Conservation (phyloP, 768 basidiomycete species). For the Leucogyrophana mollusca region DNA sequence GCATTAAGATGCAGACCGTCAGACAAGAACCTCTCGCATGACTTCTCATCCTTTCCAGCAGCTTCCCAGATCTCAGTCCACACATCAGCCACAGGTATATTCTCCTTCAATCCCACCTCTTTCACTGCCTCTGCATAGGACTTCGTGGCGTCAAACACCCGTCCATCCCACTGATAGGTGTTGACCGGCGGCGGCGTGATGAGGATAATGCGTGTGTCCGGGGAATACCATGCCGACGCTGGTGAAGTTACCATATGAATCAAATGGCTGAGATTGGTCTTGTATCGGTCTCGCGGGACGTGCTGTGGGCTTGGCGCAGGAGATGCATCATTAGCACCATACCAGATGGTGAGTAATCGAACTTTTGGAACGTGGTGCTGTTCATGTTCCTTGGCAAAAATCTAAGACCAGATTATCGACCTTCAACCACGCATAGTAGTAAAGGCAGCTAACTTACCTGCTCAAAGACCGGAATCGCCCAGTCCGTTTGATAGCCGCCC, state of each 20-base stretch:
- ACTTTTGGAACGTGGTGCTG: slow-evolving; percentile 54
- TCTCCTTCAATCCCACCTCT: slow-evolving; percentile 52
- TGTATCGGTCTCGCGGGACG: slow-evolving; percentile 68
- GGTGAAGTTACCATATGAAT: slow-evolving; percentile 62
- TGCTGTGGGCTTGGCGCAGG: slow-evolving; percentile 67
- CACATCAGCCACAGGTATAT: slow-evolving; percentile 67
- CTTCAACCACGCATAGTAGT: no score
- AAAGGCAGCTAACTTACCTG: slow-evolving; percentile 49
- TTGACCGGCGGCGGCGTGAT: slow-evolving; percentile 87
- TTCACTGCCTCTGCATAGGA: slow-evolving; percentile 71
- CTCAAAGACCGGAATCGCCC: slow-evolving; percentile 79
- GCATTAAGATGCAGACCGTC: slow-evolving; percentile 84
- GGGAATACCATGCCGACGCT: slow-evolving; percentile 63
- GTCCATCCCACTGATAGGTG: slow-evolving; percentile 52
- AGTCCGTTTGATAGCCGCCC: slow-evolving; percentile 84
- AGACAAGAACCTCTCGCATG: slow-evolving; percentile 48
- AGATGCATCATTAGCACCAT: slow-evolving; percentile 86
- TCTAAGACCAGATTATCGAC: slow-evolving; percentile 33
- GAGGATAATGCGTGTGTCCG: slow-evolving; percentile 71
- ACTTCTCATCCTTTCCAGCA: slow-evolving; percentile 58
- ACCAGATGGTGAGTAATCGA: slow-evolving; percentile 82
- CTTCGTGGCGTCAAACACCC: slow-evolving; percentile 60
- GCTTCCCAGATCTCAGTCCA: slow-evolving; percentile 76
- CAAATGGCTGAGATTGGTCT: slow-evolving; percentile 60
- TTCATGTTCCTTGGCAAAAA: slow-evolving; percentile 53